phyloP scores from a whole-genome alignment of 78 protist species.

The Acrasis kona region DNA sequence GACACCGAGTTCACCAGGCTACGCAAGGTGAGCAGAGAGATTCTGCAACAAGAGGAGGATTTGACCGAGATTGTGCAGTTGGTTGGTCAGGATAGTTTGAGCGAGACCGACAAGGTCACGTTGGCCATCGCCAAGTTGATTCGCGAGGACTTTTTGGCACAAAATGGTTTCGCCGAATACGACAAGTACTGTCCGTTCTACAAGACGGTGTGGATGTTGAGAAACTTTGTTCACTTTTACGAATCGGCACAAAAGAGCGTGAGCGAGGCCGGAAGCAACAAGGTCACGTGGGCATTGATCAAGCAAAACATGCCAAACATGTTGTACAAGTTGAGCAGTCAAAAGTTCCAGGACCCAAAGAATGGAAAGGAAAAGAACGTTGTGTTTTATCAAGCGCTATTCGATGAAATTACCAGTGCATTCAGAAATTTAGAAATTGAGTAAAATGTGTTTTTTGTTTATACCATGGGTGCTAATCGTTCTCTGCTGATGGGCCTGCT shows the following conservation, averaged over 20 bases:
- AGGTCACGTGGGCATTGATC: neutral
- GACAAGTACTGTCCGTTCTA: conserved; percentile 97
- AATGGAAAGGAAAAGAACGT: neutral
- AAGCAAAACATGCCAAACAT: neutral
- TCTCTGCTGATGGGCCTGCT: too few relatives aligned
- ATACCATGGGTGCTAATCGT: too few relatives aligned
- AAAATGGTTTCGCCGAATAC: conserved; percentile 84
- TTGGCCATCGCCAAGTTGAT: conserved; percentile 92
- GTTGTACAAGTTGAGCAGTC: neutral
- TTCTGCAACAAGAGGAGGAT: conserved; percentile 95
- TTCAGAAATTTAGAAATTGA: neutral
- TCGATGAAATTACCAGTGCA: neutral
- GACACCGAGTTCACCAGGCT: conserved; percentile 74
- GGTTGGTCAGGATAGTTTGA: conserved; percentile 97
- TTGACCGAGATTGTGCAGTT: conserved; percentile 97
- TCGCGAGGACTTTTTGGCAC: conserved; percentile 97
- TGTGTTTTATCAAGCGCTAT: neutral
- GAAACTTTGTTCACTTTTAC: conserved; percentile 83
- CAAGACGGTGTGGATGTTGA: conserved; percentile 95
- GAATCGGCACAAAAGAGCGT: conserved; percentile 50
- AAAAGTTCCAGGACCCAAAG: neutral
- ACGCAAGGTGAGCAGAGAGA: conserved; percentile 58
- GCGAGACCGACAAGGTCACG: conserved; percentile 94
- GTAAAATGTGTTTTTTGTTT: neutral
- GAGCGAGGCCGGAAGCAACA: conserved; percentile 15